Conservation (phyloP, 2,329 filamentous ascomycete species). For the Hymenotorrendiella dingleyae region DNA sequence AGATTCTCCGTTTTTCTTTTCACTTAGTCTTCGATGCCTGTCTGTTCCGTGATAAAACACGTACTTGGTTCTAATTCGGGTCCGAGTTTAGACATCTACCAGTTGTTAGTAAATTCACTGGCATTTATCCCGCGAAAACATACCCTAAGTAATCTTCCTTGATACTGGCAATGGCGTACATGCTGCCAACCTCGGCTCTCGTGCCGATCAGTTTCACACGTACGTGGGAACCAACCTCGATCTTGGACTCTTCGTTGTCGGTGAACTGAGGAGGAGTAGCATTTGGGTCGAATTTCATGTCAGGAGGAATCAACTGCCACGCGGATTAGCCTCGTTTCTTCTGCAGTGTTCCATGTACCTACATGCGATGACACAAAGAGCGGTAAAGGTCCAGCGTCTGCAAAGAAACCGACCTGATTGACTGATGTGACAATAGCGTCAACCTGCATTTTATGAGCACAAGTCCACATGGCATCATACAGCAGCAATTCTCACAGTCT, state of each 20-base stretch:
- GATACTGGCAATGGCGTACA: conserved; percentile 97
- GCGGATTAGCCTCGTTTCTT: conserved; percentile 2
- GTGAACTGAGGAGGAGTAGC: conserved; percentile 96
- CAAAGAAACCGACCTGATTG: conserved; percentile 87
- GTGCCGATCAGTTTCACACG: conserved; percentile 93
- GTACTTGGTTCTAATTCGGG: too few species aligned
- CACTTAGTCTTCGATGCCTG: too few species aligned
- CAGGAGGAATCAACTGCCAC: conserved; percentile 74
- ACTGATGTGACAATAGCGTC: conserved; percentile 91
- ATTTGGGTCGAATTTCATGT: conserved; percentile 92
- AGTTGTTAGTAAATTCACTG: not conserved
- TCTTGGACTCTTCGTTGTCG: conserved; percentile 87
- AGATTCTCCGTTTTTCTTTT: too few species aligned
- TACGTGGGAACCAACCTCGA: conserved; percentile 89
- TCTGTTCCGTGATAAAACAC: too few species aligned
- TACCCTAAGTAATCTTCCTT: conserved; percentile 75
- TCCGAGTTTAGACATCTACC: not conserved
- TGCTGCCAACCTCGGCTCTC: conserved; percentile 85
- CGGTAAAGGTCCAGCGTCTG: conserved; percentile 70
- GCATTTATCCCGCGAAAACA: conserved; percentile 16
- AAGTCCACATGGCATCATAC: not conserved
- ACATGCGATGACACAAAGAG: conserved; percentile 62
- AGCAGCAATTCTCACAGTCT: conserved; percentile 64
- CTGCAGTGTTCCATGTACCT: conserved; percentile 9
- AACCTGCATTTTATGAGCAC: conserved; percentile 51